phyloP scores from a whole-genome alignment of 2,329 filamentous ascomycete species.

The Tothia fuscella region DNA sequence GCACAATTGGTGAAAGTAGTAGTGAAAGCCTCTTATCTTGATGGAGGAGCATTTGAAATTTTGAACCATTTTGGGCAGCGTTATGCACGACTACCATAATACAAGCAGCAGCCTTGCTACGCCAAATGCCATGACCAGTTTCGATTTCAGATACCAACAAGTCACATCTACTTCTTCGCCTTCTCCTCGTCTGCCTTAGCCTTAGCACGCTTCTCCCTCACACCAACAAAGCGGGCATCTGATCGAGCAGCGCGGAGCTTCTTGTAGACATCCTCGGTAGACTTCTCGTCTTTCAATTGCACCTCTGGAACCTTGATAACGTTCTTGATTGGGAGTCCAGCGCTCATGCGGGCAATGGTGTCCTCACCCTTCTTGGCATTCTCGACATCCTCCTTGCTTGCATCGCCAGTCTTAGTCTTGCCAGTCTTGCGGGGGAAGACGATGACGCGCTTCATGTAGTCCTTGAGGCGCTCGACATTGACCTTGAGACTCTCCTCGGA shows the following conservation, averaged over 20 bases:
- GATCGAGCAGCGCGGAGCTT: constrained; percentile 74
- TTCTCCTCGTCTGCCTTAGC: constrained; percentile 74
- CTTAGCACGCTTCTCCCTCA: constrained; percentile 85
- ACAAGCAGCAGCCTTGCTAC: too few relatives aligned
- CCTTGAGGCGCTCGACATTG: constrained; percentile 97
- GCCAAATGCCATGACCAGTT: constrained; percentile 1
- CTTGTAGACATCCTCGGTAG: constrained; percentile 77
- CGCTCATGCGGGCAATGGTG: constrained; percentile 40
- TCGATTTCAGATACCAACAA: neutral
- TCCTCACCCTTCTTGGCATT: constrained; percentile 46
- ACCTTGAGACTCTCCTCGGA: constrained; percentile 85
- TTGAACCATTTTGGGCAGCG: too few relatives aligned
- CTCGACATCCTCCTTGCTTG: constrained; percentile 70
- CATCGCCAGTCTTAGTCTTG: constrained; percentile 87
- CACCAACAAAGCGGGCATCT: constrained; percentile 70
- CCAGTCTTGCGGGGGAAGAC: constrained; percentile 94
- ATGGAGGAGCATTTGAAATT: too few relatives aligned
- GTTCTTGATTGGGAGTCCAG: constrained; percentile 62
- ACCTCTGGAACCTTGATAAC: constrained; percentile 65
- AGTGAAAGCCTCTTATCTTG: too few relatives aligned
- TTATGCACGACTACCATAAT: too few relatives aligned
- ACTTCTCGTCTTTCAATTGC: constrained; percentile 56
- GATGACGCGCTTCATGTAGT: constrained; percentile 92
- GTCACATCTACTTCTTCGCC: constrained; percentile 53
- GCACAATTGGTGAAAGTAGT: too few relatives aligned